Evolutionary conservation across 1,284 basidiomycete genomes (phyloP).

Genomic region (Cryptococcus depauperatus): DNA sequence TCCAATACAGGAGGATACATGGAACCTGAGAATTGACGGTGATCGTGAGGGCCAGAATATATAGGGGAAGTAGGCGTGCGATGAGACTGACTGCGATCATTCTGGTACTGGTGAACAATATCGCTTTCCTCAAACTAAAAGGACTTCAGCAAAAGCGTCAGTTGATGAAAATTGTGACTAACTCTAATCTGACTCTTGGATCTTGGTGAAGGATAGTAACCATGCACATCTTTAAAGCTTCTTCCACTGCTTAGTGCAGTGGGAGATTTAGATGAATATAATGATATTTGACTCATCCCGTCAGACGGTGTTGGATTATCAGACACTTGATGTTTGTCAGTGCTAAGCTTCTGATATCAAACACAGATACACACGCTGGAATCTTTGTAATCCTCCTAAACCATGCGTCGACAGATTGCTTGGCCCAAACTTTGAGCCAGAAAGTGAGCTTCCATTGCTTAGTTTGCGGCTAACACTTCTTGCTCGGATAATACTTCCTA

Average conservation of each 20-base stretch:
- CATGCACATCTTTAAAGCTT: constrained; percentile 6
- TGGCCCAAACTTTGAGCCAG: constrained; percentile 10
- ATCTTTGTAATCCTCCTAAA: constrained; percentile 29
- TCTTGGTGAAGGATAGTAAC: constrained; percentile 10
- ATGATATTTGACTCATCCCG: constrained; percentile 33
- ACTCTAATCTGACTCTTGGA: constrained; percentile 32
- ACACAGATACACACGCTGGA: constrained; percentile 27
- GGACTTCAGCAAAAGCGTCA: background rate
- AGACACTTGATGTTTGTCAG: constrained; percentile 28
- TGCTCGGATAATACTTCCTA: constrained; percentile 83
- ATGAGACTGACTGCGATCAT: constrained; percentile 22
- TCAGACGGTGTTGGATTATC: constrained; percentile 42
- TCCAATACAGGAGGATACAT: constrained; percentile 13
- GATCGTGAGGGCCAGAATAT: background rate
- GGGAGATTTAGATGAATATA: constrained; percentile 21
- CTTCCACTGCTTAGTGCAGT: constrained; percentile 1
- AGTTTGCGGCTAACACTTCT: constrained; percentile 43
- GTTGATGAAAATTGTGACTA: constrained; percentile 5
- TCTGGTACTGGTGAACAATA: constrained; percentile 42
- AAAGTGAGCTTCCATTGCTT: constrained; percentile 20
- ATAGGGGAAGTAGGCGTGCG: constrained; percentile 19
- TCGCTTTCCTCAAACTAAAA: constrained; percentile 33
- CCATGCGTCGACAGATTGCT: constrained; percentile 31
- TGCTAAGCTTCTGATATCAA: background rate
- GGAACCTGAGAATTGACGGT: background rate